These are phyloP conservation scores for Musa acuminata DNA, from an alignment of 176 grass and related monocot genomes.

Conservation along the genomic window DNA sequence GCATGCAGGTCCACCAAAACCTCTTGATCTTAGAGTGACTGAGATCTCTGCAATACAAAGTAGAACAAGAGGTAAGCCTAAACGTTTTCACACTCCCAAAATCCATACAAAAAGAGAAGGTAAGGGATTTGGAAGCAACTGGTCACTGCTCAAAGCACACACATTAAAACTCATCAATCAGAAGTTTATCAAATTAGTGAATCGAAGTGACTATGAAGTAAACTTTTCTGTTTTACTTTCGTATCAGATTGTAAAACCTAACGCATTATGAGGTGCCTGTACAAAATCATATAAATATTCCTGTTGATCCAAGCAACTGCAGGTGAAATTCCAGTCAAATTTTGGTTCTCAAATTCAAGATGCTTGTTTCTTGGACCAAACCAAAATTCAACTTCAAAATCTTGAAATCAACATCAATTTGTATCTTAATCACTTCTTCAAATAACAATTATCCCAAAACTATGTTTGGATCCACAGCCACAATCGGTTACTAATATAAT, in stretches of 20 bases:
- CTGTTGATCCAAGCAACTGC: too few species aligned
- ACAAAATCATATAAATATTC: too few species aligned
- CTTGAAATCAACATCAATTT: too few species aligned
- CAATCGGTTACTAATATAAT: too few species aligned
- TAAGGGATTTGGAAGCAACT: too few species aligned
- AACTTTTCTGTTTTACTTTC: not conserved
- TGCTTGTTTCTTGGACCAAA: not conserved
- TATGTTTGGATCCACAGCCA: too few species aligned
- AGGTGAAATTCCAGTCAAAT: too few species aligned
- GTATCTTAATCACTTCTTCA: too few species aligned
- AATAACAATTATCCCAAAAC: too few species aligned
- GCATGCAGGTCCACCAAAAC: constrained; percentile 1
- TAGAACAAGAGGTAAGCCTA: not conserved
- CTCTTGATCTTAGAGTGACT: constrained; percentile 6
- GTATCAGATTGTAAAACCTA: not conserved
- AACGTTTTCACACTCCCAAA: too few species aligned
- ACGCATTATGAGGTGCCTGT: not conserved
- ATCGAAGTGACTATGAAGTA: not conserved
- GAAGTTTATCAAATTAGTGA: not conserved
- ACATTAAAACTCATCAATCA: constrained; percentile 16
- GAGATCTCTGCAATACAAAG: constrained; percentile 17
- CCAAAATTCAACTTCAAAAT: too few species aligned
- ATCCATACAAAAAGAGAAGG: too few species aligned
- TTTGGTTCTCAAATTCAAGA: not conserved
- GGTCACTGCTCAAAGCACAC: not conserved